Evolutionary conservation across 805 yeast genomes (phyloP).

Genomic region (Isabelozyma pseudorhagii): DNA sequence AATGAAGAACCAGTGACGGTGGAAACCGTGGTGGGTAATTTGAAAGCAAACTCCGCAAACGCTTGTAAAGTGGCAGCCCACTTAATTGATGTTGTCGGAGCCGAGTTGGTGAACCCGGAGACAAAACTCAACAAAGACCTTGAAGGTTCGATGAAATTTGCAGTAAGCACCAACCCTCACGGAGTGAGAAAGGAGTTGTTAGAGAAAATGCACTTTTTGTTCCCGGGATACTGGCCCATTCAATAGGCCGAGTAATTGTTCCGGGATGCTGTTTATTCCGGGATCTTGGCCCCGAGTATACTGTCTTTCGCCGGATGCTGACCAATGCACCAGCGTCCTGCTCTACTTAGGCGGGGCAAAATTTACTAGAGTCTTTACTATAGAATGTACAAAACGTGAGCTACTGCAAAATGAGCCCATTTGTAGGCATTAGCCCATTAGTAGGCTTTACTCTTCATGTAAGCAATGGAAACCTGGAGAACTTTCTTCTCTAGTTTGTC

Average conservation of each 20-base stretch:
- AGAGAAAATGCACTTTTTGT: constrained; percentile 78
- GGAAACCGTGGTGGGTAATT: constrained; percentile 91
- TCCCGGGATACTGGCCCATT: constrained; percentile 85
- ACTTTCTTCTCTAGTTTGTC: too few species aligned
- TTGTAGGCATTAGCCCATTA: too few species aligned
- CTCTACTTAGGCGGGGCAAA: too few species aligned
- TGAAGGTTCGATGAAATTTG: constrained; percentile 70
- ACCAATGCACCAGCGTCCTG: too few species aligned
- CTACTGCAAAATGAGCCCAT: too few species aligned
- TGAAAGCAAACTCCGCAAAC: constrained; percentile 81
- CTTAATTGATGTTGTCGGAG: constrained; percentile 65
- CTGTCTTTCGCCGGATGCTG: too few species aligned
- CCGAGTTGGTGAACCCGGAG: constrained; percentile 51
- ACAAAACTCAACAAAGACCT: constrained; percentile 64
- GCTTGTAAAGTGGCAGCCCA: constrained; percentile 76
- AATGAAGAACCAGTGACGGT: constrained; percentile 95
- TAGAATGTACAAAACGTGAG: too few species aligned
- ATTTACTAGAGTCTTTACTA: too few species aligned
- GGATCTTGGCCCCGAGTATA: too few species aligned
- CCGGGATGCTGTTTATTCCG: background rate
- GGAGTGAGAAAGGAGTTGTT: constrained; percentile 72
- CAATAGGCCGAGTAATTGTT: background rate
- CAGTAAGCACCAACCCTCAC: constrained; percentile 73
- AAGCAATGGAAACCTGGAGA: too few species aligned
- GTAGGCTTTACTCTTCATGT: too few species aligned